phyloP scores from a whole-genome alignment of 352 stramenopile species.

The Phytophthora sojae region DNA sequence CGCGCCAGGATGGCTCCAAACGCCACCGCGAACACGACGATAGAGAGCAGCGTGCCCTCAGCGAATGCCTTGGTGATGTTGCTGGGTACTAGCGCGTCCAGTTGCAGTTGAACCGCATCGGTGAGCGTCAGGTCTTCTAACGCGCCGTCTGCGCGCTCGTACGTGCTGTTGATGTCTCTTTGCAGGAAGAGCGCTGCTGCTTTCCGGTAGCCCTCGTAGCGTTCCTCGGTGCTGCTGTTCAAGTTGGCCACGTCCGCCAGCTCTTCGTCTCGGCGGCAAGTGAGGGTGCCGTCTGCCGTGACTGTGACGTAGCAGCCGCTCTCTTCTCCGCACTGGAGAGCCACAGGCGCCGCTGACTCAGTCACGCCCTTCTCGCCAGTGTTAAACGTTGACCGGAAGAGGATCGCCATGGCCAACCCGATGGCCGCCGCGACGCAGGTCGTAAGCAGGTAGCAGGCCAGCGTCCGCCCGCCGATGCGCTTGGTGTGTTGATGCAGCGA shows the following conservation, averaged over 20 bases:
- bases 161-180: conserved; percentile 46
- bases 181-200: conserved; percentile 36
- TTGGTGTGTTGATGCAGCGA: conserved; percentile 43
- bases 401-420: conserved; percentile 40
- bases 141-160: conserved; percentile 13
- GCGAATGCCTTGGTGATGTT: conserved; percentile 53
- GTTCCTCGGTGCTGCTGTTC: conserved; percentile 35
- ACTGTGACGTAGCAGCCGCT: conserved; percentile 32
- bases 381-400: conserved; percentile 47
- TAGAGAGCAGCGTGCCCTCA: conserved; percentile 47
- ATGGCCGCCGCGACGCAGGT: conserved; percentile 40
- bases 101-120: conserved; percentile 35
- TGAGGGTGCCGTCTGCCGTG: conserved; percentile 19
- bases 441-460: conserved; percentile 46
- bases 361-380: conserved; percentile 15
- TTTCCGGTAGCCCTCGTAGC: conserved; percentile 29
- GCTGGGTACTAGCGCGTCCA: conserved; percentile 47
- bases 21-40: conserved; percentile 57
- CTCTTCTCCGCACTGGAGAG: conserved; percentile 32
- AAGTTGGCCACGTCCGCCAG: conserved; percentile 21
- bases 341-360: conserved; percentile 19
- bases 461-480: conserved; percentile 37
- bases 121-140: conserved; percentile 31
- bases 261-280: conserved; percentile 11
- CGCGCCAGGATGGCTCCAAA: conserved; percentile 47